Percentiles rank a stretch among this genome's conserved stretches.
Evolutionary conservation across 176 grass and related monocot species (phyloP).

Genomic region (Elymus sibiricus): DNA sequence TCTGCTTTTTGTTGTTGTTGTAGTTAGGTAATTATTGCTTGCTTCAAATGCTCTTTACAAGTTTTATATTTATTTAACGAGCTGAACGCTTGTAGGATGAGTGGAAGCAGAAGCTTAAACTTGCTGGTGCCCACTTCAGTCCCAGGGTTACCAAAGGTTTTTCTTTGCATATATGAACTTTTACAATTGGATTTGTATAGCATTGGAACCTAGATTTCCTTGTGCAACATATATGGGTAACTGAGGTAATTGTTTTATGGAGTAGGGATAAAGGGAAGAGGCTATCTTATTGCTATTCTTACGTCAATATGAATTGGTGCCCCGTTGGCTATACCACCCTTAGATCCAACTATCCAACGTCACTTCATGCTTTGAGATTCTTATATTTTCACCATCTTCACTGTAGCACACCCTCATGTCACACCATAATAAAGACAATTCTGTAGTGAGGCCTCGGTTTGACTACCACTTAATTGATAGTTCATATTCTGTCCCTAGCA

Average conservation of each 20-base stretch:
- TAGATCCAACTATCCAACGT: not conserved
- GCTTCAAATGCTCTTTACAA: constrained; percentile 19
- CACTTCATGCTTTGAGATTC: not conserved
- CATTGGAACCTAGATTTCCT: not conserved
- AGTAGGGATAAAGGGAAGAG: not conserved
- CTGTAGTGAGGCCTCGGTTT: not conserved
- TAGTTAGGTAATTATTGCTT: not conserved
- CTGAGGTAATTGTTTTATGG: constrained; percentile 6
- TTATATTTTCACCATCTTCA: not conserved
- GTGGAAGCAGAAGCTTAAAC: constrained; percentile 72
- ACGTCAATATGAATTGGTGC: not conserved
- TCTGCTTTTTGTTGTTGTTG: not conserved
- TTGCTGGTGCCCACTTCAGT: constrained; percentile 61
- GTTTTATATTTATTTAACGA: constrained; percentile 6
- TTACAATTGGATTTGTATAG: not conserved
- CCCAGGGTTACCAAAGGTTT: constrained; percentile 80
- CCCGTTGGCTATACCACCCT: not conserved
- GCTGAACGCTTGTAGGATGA: constrained; percentile 53
- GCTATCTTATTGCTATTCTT: not conserved
- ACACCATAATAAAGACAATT: not conserved
- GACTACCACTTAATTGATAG: not conserved
- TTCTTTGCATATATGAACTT: constrained; percentile 12
- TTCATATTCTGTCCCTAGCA: not conserved
- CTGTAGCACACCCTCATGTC: not conserved
- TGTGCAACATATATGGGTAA: not conserved